Base-by-base conservation (phyloP, 2,329 filamentous ascomycete species). In the Penicillium griseofulvum region DNA sequence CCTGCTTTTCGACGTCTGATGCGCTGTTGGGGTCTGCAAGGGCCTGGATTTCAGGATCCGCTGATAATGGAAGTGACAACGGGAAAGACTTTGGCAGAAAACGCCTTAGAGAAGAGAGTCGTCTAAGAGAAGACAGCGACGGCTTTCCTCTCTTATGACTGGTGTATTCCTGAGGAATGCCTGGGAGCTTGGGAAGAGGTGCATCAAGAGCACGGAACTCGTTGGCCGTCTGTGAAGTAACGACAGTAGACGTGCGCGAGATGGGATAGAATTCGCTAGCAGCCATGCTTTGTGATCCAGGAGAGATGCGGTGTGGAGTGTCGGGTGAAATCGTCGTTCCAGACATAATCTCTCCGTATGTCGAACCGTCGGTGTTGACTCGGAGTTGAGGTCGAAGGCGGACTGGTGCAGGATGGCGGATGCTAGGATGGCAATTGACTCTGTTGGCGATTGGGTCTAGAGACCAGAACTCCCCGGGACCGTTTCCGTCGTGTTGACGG, bases 1-100 rank as follows among this genome's bases (percentile, higher is more conserved):
- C 58, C 37, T 70, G 67, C 54, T 70, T 68, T 45, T 69, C 68
- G 26, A 70, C 45, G 48, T 70, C 69, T 4, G 60, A 61, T 17
- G 60, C 61, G 10, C 58, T 38, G 29, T 61, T 66, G 12, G 67
- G 63, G 28, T 71, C 66, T 6, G 66, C 63, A 3, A 74, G 66
- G 16, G 71, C 71, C 0, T 65, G 66, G 33, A 74, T 74, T 37
- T 74, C 69, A 36, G 72, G 72, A 49, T 74, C 72, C 2, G 65
- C 64, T 29, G 71, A 74, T 22, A 74, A 52, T 38, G 71, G 68
- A 6, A 68, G 49, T 1, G 67, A 71, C 2, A 65, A 19, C 1
- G 64, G 59, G 17, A 71, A 66, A 3, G 63, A 46, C 28, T 68
- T 74, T 16, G 70, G 71, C 8, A 74, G 62, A 16, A 72, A 67